These are phyloP conservation scores for Plasmodium cynomolgi DNA, from an alignment of 169 alveolate genomes.

Conservation along the genomic window DNA sequence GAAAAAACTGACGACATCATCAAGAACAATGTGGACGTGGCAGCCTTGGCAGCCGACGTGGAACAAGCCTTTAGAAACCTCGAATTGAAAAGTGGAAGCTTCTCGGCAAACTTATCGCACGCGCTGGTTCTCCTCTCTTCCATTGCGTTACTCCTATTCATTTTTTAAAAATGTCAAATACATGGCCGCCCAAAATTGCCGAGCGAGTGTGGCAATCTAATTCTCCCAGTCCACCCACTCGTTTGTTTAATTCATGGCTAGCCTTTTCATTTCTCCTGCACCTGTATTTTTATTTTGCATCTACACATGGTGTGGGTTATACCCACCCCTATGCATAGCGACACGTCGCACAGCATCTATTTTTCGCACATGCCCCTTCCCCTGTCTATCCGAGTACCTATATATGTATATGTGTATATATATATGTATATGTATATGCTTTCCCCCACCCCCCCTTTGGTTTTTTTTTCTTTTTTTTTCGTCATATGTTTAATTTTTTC, in stretches of 20 bases:
- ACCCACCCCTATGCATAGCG: neutral
- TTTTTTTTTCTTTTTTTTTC: constrained; percentile 3
- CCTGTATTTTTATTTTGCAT: neutral
- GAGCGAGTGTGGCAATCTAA: neutral
- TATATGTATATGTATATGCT: neutral
- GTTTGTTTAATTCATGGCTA: neutral
- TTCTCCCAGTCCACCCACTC: neutral
- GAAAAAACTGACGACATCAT: constrained; percentile 48
- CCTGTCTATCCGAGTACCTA: neutral
- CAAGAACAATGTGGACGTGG: constrained; percentile 26
- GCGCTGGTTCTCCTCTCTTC: constrained; percentile 3
- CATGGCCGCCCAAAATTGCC: neutral
- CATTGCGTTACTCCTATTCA: neutral
- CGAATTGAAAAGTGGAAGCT: neutral
- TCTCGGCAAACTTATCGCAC: neutral
- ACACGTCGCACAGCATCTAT: neutral
- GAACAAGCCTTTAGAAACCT: constrained; percentile 29
- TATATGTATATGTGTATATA: neutral
- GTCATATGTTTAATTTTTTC: constrained; percentile 13
- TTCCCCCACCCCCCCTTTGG: neutral
- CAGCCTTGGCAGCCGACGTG: constrained; percentile 19
- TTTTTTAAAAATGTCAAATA: constrained; percentile 9
- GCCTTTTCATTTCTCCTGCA: neutral
- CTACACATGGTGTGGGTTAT: neutral
- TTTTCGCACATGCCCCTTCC: neutral